Evolutionary conservation across 257 asterid species (phyloP).

Genomic region (Thymus mandschuricus): DNA sequence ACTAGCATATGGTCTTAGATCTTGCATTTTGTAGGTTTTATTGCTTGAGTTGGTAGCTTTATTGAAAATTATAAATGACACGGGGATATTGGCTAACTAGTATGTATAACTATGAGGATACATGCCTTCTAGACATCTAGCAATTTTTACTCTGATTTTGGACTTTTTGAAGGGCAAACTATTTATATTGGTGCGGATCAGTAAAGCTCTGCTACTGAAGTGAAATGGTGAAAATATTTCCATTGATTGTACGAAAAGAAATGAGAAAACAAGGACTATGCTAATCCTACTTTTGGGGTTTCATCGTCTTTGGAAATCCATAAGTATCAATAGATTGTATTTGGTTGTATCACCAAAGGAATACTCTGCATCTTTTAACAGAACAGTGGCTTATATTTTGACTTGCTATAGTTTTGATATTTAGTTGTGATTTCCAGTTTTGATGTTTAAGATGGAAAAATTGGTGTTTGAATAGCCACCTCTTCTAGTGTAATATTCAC

Average conservation of each 20-base stretch:
- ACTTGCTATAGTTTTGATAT: background rate
- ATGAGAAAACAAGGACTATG: background rate
- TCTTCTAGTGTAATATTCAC: constrained; percentile 44
- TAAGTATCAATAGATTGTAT: background rate
- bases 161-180: background rate
- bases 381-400: background rate
- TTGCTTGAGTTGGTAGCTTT: background rate
- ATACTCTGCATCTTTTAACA: background rate
- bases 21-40: background rate
- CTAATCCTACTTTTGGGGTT: background rate
- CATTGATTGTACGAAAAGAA: background rate
- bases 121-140: background rate
- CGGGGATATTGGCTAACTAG: background rate
- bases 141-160: background rate
- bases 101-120: background rate
- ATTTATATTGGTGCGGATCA: background rate
- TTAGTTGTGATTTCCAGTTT: constrained; percentile 1
- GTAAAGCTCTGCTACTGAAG: background rate
- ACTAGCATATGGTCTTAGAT: background rate
- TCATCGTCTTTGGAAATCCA: background rate
- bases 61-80: background rate
- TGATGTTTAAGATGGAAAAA: background rate
- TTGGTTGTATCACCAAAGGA: background rate
- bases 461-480: background rate
- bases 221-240: background rate